Evolutionary conservation across 2,329 filamentous ascomycete species (phyloP), one percentile per base, ranked within the genome.

Genomic region (Arachnomyces sp.): DNA sequence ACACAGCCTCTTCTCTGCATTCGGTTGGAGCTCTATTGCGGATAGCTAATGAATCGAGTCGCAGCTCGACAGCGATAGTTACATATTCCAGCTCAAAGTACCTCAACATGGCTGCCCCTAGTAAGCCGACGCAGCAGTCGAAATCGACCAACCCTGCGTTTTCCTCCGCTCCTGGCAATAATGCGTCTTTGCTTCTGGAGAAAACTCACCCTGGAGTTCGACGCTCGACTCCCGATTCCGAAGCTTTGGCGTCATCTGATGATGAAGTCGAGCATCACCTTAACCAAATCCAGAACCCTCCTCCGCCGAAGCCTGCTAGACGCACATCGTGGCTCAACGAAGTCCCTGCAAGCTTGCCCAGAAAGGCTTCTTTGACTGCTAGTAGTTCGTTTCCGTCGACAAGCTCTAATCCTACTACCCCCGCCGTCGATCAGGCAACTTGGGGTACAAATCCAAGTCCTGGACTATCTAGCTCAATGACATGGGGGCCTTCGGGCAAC

Each of bases 241-340:
- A 96, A 60, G 90, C 86, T 38, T 70, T 96, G 44, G 88, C 84
- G 38, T 96, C 90, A 50, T 95, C 89, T 9, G 92, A 96, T 61
- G 92, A 96, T 61, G 92, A 98, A 62, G 75, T 71, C 42, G 84
- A 95, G 45, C 73, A 79, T 57, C 73, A 76, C 50, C 72, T 37
- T 7, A 33, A 72, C 33, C 69, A 77, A 74, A 42, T 62, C 57
- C 53, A 65, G 65, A 47, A 71, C 72, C 52, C 66, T 63, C 52
- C 74, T 67, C 36, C 73, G 66, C 50, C 63, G 36, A 85, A 81
- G 52, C 77, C 83, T 34, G 75, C 74, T 17, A 78, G 86, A 40
- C 78, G 86, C 47, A 76, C 84, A 34, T 93, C 86, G 30, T 95
- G 88, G 86, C 67, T 95, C 44, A 90, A 88, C 57, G 89, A 95